Evolutionary conservation across 2,329 filamentous ascomycete species (phyloP).

Genomic region (Hypoxylon sp.): DNA sequence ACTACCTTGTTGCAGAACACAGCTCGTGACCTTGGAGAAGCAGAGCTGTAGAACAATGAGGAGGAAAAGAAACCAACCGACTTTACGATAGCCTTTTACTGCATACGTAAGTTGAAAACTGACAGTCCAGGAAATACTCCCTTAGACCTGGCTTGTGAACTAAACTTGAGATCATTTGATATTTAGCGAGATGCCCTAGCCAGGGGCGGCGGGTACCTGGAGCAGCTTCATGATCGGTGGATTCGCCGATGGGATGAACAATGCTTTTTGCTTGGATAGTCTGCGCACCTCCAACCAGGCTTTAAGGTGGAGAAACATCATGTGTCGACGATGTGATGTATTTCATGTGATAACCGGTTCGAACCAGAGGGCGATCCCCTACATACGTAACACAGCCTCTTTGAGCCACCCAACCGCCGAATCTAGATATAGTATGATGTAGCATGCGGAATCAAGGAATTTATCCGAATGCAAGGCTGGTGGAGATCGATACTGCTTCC

Average conservation of each 20-base stretch:
- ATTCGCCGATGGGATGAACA: slow-evolving; percentile 5
- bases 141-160: slow-evolving; percentile 31
- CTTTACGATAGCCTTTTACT: slow-evolving; percentile 19
- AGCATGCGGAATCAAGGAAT: slow-evolving; percentile 7
- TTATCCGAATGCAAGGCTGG: slow-evolving; percentile 1
- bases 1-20: slow-evolving; percentile 37
- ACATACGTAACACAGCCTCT: slow-evolving; percentile 28
- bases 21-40: slow-evolving; percentile 39
- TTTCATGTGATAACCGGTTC: slow-evolving; percentile 40
- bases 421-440: neutral
- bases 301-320: slow-evolving; percentile 31
- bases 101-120: slow-evolving; percentile 39
- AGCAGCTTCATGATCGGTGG: slow-evolving; percentile 28
- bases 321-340: slow-evolving; percentile 39
- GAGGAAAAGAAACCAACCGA: slow-evolving; percentile 25
- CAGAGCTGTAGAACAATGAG: slow-evolving; percentile 17
- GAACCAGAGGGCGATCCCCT: slow-evolving; percentile 13
- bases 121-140: slow-evolving; percentile 25
- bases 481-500: slow-evolving; percentile 8
- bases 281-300: slow-evolving; percentile 9
- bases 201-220: slow-evolving; percentile 21
- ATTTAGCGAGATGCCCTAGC: slow-evolving; percentile 10
- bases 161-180: slow-evolving; percentile 39
- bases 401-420: slow-evolving; percentile 20
- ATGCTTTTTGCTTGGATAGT: slow-evolving; percentile 13